A percentile compares a stretch with the other conserved stretches of the same genome.
These are phyloP conservation scores for Isochrysis galbana DNA, from an alignment of 78 protist species.

Conservation along the genomic window DNA sequence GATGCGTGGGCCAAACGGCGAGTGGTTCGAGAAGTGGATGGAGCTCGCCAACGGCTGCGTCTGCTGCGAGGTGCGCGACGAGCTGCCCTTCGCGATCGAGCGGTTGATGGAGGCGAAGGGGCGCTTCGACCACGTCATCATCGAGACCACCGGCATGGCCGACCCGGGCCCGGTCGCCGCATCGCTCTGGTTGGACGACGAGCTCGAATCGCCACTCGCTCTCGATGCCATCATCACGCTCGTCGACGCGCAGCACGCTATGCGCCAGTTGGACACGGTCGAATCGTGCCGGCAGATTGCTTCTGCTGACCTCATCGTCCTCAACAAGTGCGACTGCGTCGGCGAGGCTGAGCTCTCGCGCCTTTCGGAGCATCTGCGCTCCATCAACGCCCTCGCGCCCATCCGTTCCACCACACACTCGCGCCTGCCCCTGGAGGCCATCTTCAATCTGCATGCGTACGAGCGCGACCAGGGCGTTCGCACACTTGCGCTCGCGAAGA, in stretches of 20 bases:
- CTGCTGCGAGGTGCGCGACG: slow-evolving; percentile 78
- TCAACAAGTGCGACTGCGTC: slow-evolving; percentile 61
- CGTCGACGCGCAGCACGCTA: slow-evolving; percentile 39
- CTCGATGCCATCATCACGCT: slow-evolving; percentile 65
- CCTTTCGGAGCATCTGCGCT: not conserved
- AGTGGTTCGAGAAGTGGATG: slow-evolving; percentile 55
- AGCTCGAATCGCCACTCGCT: not conserved
- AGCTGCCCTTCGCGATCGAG: slow-evolving; percentile 57
- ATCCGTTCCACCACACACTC: not conserved
- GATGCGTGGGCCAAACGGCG: not conserved
- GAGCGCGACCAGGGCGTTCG: not conserved
- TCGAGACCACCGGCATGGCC: slow-evolving; percentile 79
- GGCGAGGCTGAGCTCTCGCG: not conserved
- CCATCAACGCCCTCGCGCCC: not conserved
- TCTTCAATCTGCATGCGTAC: not conserved
- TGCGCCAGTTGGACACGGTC: not conserved
- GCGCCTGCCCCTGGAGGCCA: not conserved
- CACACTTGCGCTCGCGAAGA: too few species aligned
- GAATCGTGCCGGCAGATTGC: slow-evolving; percentile 51
- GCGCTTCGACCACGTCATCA: slow-evolving; percentile 60
- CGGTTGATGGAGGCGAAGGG: slow-evolving; percentile 49
- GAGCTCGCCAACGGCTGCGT: slow-evolving; percentile 81
- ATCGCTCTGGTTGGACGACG: slow-evolving; percentile 65
- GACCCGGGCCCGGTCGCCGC: slow-evolving; percentile 68
- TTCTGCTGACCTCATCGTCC: slow-evolving; percentile 52